Base-by-base conservation (phyloP, 139 green algal genomes). In the Chlamydomonas eustigma region DNA sequence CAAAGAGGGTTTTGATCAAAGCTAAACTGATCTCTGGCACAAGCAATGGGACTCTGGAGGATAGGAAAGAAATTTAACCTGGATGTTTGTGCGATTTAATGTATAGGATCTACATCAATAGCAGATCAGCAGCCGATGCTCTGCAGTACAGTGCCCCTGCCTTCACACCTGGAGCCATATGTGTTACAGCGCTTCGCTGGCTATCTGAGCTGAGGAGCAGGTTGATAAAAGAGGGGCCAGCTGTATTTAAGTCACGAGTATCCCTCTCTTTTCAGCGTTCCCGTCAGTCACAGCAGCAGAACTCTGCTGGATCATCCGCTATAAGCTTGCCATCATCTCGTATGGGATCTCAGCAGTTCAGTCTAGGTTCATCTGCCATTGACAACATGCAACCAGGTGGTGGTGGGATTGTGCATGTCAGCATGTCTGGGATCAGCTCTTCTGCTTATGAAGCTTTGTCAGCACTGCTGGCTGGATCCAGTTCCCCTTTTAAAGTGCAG, bases 141-240 rank as follows among this genome's bases (percentile, higher is more conserved):
- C 74, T 84, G 38, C 82, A 90, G 71, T 88, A 89, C 73, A 83
- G 69, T 74, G 83, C 76, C 4, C 81, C 86, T 33, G 82, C 83
- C 3, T 85, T 88, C 69, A 91, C 84, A 24, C 67, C 68, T 35
- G 87, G 84, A 25, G 84, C 84, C 0, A 82, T 85, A 4, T 66
- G 86, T 3, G 79, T 89, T 3, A 90, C 84, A 3, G 67, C 90
- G 39, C 76, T 91, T 69, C 74, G 85, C 68, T 91, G 87, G 87
- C 82, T 91, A 18, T 68, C 67, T 34, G 82, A 91, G 64, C 74
- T 90, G 6, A 80, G 80, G 81, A 81, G 77, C 76, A 86, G 85
- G 78, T 71, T 90, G 35, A n/a, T 80, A 2, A 86, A 87, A 35
- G 82, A 90, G 35, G 82, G 75, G 1, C 72, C 39, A 0, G 73